These are phyloP conservation scores for Pochonia chlamydosporia DNA, from an alignment of 2,329 filamentous ascomycete species.

Conservation along the genomic window DNA sequence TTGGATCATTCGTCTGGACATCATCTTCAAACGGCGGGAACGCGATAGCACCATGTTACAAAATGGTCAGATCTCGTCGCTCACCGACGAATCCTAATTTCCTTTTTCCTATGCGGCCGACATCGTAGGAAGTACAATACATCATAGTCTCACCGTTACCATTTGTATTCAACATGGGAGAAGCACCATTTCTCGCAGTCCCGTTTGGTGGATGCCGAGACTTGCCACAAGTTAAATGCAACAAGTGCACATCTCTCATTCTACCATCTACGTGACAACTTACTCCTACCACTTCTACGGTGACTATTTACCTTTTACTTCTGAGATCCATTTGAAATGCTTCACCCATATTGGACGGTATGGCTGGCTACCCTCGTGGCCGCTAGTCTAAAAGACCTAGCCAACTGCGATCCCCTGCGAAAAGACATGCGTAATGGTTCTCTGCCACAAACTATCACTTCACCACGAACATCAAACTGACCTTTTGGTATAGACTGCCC, in stretches of 20 bases:
- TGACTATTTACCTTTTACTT: no score
- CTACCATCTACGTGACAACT: constrained; percentile 1
- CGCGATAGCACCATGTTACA: neutral
- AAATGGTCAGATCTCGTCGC: neutral
- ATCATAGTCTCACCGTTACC: constrained; percentile 5
- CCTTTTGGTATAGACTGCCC: constrained; percentile 40
- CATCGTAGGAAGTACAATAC: constrained; percentile 2
- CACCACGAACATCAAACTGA: neutral
- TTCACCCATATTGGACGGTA: neutral
- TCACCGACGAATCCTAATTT: constrained; percentile 1
- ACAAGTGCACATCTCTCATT: neutral
- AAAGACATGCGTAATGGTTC: constrained; percentile 18
- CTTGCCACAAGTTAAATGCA: neutral
- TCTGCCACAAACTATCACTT: neutral
- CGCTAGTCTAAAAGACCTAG: constrained; percentile 16
- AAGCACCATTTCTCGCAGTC: no score
- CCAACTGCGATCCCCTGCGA: constrained; percentile 18
- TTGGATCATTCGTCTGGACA: neutral
- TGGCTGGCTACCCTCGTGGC: constrained; percentile 7
- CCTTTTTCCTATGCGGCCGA: neutral
- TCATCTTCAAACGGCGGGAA: neutral
- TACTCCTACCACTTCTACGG: no score
- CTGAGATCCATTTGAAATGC: neutral
- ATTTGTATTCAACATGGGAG: no score
- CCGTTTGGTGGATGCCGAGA: no score